A percentile compares a stretch with the other conserved stretches of the same genome.
These are phyloP conservation scores for Scedosporium boydii DNA, from an alignment of 2,329 filamentous ascomycete genomes.

Conservation along the genomic window DNA sequence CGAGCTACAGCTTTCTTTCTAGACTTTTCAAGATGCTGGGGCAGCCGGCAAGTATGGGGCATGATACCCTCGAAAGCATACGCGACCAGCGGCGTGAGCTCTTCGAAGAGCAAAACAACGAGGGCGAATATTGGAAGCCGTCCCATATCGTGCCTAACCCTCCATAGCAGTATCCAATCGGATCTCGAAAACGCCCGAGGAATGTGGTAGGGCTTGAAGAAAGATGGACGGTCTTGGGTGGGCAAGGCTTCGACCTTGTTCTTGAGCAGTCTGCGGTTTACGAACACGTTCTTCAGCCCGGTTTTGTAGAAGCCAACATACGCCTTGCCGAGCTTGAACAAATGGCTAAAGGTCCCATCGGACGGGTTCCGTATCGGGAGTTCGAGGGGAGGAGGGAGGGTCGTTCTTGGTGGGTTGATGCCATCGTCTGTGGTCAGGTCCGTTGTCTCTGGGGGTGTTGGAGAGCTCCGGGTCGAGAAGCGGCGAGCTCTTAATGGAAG, in stretches of 20 bases:
- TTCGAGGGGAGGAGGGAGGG: constrained; percentile 60
- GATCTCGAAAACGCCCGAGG: constrained; percentile 42
- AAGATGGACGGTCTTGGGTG: constrained; percentile 42
- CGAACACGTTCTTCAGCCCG: constrained; percentile 64
- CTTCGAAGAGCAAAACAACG: constrained; percentile 68
- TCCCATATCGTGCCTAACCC: constrained; percentile 63
- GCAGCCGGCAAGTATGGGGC: constrained; percentile 75
- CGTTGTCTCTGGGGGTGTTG: not conserved
- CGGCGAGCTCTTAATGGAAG: not conserved
- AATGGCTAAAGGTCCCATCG: constrained; percentile 30
- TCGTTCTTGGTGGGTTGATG: constrained; percentile 64
- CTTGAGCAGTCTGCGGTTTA: constrained; percentile 49
- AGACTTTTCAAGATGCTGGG: constrained; percentile 53
- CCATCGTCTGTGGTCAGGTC: not conserved
- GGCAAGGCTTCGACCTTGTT: constrained; percentile 33
- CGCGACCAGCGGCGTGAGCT: constrained; percentile 76
- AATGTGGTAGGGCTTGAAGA: constrained; percentile 22
- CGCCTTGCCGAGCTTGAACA: constrained; percentile 60
- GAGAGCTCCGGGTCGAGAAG: constrained; percentile 1
- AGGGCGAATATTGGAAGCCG: constrained; percentile 71
- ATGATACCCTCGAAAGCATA: constrained; percentile 61
- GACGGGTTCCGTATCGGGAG: constrained; percentile 45
- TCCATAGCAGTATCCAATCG: constrained; percentile 59
- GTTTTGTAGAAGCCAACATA: constrained; percentile 83
- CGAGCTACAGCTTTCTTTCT: constrained; percentile 20